Conservation (phyloP, 345 rosid species). For the Sonneratia alba region DNA sequence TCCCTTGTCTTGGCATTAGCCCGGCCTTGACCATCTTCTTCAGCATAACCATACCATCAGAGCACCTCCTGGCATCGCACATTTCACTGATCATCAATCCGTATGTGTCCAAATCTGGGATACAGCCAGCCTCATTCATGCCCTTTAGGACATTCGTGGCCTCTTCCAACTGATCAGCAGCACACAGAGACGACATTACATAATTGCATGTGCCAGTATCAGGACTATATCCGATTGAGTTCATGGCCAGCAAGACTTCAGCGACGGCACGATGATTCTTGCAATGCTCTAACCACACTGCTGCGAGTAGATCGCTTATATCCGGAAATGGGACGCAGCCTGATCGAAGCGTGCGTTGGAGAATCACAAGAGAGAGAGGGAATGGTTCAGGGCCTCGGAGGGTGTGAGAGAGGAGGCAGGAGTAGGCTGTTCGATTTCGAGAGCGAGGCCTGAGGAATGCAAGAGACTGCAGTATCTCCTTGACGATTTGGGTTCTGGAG, state of each 20-base stretch:
- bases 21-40: conserved; percentile 68
- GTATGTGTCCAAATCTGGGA: conserved; percentile 70
- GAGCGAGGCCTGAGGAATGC: conserved; percentile 51
- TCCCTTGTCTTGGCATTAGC: conserved; percentile 57
- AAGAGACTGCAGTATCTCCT: conserved; percentile 56
- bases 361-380: conserved; percentile 54
- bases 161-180: conserved; percentile 54
- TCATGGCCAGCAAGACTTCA: conserved; percentile 43
- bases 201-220: conserved; percentile 65
- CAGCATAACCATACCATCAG: conserved; percentile 41
- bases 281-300: conserved; percentile 47
- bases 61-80: conserved; percentile 46
- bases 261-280: conserved; percentile 27
- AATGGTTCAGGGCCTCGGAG: conserved; percentile 56
- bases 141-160: conserved; percentile 54
- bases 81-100: conserved; percentile 39
- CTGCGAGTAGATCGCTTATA: conserved; percentile 43
- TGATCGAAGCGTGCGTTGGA: conserved; percentile 67
- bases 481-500: conserved; percentile 36
- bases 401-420: conserved; percentile 50
- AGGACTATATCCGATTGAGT: conserved; percentile 53
- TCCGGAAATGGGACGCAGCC: conserved; percentile 63
- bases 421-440: conserved; percentile 33
- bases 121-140: conserved; percentile 47
- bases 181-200: conserved; percentile 53